Conservation (phyloP, 1,284 basidiomycete species). For the Neotropicomus parvogracilis region DNA sequence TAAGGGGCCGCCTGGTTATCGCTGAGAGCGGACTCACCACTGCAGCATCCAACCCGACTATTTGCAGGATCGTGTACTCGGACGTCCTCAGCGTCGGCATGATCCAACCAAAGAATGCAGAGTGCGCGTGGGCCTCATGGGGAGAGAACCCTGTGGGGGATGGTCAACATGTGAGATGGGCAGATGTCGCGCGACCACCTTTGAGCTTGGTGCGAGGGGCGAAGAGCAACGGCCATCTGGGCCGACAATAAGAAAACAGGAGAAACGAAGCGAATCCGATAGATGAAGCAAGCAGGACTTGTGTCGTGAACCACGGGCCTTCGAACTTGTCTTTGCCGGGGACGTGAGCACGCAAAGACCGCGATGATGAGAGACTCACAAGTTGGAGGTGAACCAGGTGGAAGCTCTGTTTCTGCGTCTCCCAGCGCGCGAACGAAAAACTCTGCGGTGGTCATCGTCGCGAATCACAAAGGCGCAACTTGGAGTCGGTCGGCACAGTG, state of each 20-base stretch:
- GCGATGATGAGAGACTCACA: conserved; percentile 33
- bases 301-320: conserved; percentile 92
- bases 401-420: conserved; percentile 35
- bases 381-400: conserved; percentile 59
- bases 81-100: conserved; percentile 86
- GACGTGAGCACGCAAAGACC: conserved; percentile 4
- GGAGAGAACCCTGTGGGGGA: conserved; percentile 74
- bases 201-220: conserved; percentile 93
- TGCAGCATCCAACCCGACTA: conserved; percentile 93
- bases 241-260: conserved; percentile 84
- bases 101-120: conserved; percentile 93
- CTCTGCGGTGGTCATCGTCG: conserved; percentile 13
- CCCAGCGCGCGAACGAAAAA: conserved; percentile 9
- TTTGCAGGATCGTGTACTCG: conserved; percentile 93
- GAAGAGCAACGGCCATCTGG: conserved; percentile 85
- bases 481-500: no score
- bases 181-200: conserved; percentile 45
- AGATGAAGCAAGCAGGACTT: conserved; percentile 72
- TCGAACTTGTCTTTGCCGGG: conserved; percentile 60
- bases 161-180: conserved; percentile 1
- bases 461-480: not conserved
- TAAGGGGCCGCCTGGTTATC: not conserved
- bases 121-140: conserved; percentile 80
- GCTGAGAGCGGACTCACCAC: conserved; percentile 53
- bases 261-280: conserved; percentile 83